Evolutionary conservation across 2,329 filamentous ascomycete species (phyloP), one percentile per base, ranked within the genome.

Genomic region (Fusarium udum): DNA sequence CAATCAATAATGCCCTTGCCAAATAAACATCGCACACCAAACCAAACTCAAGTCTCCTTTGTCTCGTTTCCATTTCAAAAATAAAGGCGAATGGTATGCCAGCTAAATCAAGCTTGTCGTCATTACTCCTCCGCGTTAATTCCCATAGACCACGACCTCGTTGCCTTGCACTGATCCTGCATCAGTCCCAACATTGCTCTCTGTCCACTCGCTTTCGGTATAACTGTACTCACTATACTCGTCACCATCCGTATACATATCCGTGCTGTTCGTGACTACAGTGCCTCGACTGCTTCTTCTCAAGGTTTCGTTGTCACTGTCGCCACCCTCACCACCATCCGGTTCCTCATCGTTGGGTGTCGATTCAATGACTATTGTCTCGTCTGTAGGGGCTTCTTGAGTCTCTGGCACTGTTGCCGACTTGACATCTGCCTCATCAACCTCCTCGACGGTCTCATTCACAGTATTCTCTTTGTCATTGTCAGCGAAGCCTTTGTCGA

Each of bases 381-480:
- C 78, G 20, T 80, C 78, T 10, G 61, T 74, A 20, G 76, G 61
- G 24, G 68, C 62, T 36, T 78, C 78, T 20, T 64, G 26, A 22
- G 65, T 53, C 48, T 74, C 76, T 28, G 71, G 63, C 28, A n/a
- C 31, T 32, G 61, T 63, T 37, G 57, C 65, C 15, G 72, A 51
- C 8, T 75, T 78, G n/a, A 70, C 71, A 13, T 79, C 79, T 16
- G 72, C 75, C 52, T 84, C 80, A 22, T 82, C 81, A 7, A 80
- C 79, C 73, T 92, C 90, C 68, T 93, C 91, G 46, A 91, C 87
- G 53, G 87, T 88, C 78, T 93, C 91, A n/a, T 86, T 85, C 42
- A 91, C 83, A 72, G 58, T 56, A 39, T 92, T 92, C 78, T 92
- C 91, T 80, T 92, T 92, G 65, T 89, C 85, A 24, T 89, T 81